Conservation (phyloP, 495 filamentous ascomycete species). For the Trichoderma erinaceum region DNA sequence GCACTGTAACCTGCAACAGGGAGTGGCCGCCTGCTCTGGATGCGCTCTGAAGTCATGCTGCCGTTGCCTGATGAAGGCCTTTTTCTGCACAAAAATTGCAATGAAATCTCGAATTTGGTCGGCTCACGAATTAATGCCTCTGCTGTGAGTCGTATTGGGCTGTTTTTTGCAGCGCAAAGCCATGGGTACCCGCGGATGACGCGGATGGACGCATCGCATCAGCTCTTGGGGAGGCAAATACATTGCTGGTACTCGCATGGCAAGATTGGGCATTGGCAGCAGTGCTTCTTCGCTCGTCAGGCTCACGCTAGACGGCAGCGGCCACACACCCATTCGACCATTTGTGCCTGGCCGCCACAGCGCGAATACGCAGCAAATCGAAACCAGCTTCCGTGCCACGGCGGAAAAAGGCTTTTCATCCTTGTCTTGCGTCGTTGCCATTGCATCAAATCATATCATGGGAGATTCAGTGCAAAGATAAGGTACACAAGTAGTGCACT, state of each 20-base stretch:
- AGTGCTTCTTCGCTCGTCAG: too few species aligned
- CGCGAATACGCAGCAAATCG: too few species aligned
- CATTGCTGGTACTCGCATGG: background rate
- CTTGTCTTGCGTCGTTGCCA: too few species aligned
- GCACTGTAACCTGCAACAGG: slow-evolving; percentile 10
- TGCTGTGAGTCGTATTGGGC: background rate
- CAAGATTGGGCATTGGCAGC: background rate
- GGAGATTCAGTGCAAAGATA: background rate
- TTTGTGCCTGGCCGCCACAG: too few species aligned
- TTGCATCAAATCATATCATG: too few species aligned
- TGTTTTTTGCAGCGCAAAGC: background rate
- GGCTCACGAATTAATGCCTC: background rate
- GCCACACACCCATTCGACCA: too few species aligned
- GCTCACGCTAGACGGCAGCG: too few species aligned
- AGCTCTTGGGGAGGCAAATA: background rate
- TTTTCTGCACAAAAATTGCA: background rate
- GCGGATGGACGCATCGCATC: slow-evolving; percentile 2
- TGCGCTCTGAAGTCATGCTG: too few species aligned
- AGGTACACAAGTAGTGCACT: background rate
- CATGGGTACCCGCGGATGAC: slow-evolving; percentile 10
- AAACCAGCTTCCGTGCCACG: too few species aligned
- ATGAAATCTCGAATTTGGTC: background rate
- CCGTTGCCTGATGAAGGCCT: too few species aligned
- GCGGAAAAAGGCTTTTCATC: too few species aligned
- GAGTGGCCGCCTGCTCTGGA: background rate